Percentiles rank a stretch among this genome's conserved stretches.
Conservation (phyloP, 2,329 filamentous ascomycete species). For the Botrytis porri region DNA sequence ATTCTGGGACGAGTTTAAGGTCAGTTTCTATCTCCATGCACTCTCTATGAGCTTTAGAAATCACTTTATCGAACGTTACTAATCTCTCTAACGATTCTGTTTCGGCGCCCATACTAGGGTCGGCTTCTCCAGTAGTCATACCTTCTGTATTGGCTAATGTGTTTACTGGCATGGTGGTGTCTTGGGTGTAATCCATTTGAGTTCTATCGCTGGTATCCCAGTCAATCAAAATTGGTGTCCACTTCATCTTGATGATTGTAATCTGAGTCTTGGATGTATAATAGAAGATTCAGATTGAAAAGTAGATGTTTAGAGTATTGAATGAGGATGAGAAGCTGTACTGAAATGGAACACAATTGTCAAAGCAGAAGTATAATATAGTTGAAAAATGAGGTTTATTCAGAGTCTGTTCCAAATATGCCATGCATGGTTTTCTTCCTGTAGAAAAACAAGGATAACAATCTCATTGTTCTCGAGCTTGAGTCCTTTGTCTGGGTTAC, state of each 20-base stretch:
- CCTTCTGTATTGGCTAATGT: background rate
- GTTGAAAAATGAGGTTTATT: background rate
- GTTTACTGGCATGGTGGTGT: background rate
- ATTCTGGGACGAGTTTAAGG: background rate
- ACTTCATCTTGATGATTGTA: background rate
- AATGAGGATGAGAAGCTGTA: background rate
- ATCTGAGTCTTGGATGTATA: background rate
- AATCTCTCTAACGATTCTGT: background rate
- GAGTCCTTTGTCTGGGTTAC: background rate
- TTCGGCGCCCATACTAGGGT: accelerated
- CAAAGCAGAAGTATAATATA: background rate
- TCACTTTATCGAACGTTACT: background rate
- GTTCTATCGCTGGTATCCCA: background rate
- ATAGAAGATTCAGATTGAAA: background rate
- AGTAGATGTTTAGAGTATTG: background rate
- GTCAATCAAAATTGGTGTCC: background rate
- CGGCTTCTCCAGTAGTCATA: background rate
- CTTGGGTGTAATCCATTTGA: background rate
- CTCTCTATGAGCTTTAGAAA: background rate
- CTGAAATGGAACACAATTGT: background rate
- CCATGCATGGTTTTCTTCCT: background rate
- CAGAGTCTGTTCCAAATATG: background rate
- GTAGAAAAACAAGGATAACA: background rate
- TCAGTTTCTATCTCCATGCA: background rate
- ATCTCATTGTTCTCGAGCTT: background rate